Evolutionary conservation across 352 stramenopile species (phyloP), one percentile per base, ranked within the genome.

Genomic region (Plasmopara muralis): DNA sequence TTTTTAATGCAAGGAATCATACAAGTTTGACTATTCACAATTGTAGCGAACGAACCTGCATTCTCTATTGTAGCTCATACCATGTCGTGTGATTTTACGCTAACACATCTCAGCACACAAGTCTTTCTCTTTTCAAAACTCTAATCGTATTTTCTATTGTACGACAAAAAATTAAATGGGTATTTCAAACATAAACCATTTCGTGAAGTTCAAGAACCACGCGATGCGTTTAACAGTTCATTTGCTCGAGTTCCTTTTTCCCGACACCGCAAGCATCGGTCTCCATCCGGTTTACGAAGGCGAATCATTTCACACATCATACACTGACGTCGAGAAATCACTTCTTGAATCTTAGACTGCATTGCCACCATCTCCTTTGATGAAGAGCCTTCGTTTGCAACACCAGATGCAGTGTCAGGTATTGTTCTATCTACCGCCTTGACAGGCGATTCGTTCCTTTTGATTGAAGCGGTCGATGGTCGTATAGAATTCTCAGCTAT

Each of bases 261-360:
- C 34, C 67, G 62, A 31, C 66, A 75, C 20, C 62, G 66, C n/a
- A 75, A 42, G 47, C 66, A 75, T 35, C 59, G 55, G 20, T 66
- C 66, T 34, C 53, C 62, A 50, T 67, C 56, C 9, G 66, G 66
- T 35, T 75, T 75, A 34, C 62, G 64, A 53, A 75, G 62, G 29
- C 62, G 62, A 58, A 75, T 75, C 59, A 75, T 72, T 31, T 68
- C 62, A 38, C 66, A 75, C 55, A 75, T 72, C 57, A 72, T 72
- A 25, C 63, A 72, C 42, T 59, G 48, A 28, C 58, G 53, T 44
- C 15, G 12, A 50, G 45, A 44, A n/a, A 55, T 15, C 42, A 47
- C 16, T 50, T 31, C 29, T 48, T 58, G 62, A 30, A 16, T 31
- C 14, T 56, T 43, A 1, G 34, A 14, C 20, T 58, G 52, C 2